phyloP scores from a whole-genome alignment of 768 basidiomycete genomes.

The Mycena maculata region DNA sequence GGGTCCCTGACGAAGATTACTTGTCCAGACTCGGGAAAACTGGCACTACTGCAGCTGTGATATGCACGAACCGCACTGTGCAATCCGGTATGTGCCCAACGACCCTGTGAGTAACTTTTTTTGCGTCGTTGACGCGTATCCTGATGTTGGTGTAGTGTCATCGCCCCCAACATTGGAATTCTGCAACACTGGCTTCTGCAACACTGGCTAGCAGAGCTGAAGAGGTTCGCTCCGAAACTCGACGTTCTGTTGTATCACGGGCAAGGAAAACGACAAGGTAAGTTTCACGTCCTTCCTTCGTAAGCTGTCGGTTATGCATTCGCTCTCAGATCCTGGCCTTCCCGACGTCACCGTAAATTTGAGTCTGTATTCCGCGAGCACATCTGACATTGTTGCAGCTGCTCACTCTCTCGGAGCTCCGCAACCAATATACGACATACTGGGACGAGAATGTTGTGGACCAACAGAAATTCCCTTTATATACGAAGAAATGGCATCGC shows the following conservation, averaged over 20 bases:
- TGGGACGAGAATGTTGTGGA: neutral
- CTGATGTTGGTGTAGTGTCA: constrained; percentile 5
- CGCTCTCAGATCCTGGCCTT: constrained; percentile 1
- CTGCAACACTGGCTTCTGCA: too few relatives aligned
- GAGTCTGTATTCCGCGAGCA: neutral
- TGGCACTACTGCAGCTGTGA: neutral
- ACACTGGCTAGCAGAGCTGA: constrained; percentile 3
- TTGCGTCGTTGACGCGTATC: too few relatives aligned
- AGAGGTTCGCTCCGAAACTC: constrained; percentile 13
- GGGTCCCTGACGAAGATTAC: neutral
- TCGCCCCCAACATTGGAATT: constrained; percentile 11
- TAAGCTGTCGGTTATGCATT: neutral
- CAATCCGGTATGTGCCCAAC: neutral
- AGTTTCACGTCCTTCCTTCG: neutral
- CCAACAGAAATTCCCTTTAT: neutral
- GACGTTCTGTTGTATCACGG: constrained; percentile 15
- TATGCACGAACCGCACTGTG: neutral
- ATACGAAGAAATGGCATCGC: neutral
- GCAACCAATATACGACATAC: constrained; percentile 7
- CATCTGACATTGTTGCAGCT: neutral
- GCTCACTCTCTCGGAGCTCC: constrained; percentile 1
- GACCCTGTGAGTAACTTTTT: neutral
- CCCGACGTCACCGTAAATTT: constrained; percentile 5
- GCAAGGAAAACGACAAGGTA: neutral
- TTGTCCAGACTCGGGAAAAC: constrained; percentile 24